Percentiles rank a stretch among this genome's conserved stretches.
Evolutionary conservation across 495 filamentous ascomycete genomes (phyloP).

Genomic region (Hypoxylon cercidicola): DNA sequence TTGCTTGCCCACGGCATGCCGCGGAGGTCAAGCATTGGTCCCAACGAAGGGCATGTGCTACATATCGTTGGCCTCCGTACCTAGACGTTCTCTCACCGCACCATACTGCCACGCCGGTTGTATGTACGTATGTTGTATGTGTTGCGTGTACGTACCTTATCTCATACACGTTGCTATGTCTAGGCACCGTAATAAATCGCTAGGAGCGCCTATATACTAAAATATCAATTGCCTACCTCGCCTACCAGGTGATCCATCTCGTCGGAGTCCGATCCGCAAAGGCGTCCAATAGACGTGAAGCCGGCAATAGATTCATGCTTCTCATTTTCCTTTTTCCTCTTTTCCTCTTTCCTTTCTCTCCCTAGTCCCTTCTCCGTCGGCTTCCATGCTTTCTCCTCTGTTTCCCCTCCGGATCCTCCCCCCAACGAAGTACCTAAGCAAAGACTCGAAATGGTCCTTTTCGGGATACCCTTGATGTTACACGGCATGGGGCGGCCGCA

Average conservation of each 20-base stretch:
- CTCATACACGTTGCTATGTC: constrained; percentile 19
- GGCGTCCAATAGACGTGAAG: constrained; percentile 27
- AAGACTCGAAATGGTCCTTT: constrained; percentile 19
- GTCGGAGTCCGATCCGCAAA: constrained; percentile 27
- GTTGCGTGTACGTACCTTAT: constrained; percentile 20
- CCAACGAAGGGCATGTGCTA: constrained; percentile 12
- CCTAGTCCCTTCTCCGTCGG: constrained; percentile 15
- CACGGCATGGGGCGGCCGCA: constrained; percentile 36
- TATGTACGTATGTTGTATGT: constrained; percentile 1
- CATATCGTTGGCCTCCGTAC: constrained; percentile 14
- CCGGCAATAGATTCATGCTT: background rate
- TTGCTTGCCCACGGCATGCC: constrained; percentile 14
- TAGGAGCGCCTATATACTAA: constrained; percentile 39
- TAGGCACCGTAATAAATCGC: constrained; percentile 31
- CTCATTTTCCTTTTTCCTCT: constrained; percentile 29
- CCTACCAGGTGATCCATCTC: constrained; percentile 21
- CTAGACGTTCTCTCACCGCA: constrained; percentile 31
- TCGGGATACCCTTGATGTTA: constrained; percentile 41
- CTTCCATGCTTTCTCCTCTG: constrained; percentile 17
- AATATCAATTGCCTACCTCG: constrained; percentile 12
- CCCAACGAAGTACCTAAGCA: constrained; percentile 15
- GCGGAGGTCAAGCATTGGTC: constrained; percentile 2
- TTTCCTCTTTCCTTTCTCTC: background rate
- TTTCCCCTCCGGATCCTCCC: constrained; percentile 8
- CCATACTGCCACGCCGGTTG: constrained; percentile 25